phyloP scores from a whole-genome alignment of 2,329 filamentous ascomycete species.

The Myriosclerotinia curreyana region DNA sequence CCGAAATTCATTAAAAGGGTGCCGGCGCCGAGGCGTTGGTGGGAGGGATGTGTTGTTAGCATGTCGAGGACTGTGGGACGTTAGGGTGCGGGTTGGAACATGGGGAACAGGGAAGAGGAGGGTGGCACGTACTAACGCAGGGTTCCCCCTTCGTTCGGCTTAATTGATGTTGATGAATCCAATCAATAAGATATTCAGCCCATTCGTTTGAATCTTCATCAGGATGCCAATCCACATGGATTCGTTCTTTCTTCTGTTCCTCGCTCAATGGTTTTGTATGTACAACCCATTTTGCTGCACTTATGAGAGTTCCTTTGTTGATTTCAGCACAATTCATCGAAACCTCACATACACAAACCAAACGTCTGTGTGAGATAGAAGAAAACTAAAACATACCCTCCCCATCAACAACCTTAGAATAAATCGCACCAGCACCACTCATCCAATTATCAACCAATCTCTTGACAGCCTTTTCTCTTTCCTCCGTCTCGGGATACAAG shows the following conservation, averaged over 20 bases:
- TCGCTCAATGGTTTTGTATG: conserved; percentile 17
- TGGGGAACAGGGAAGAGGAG: background rate
- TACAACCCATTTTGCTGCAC: conserved; percentile 18
- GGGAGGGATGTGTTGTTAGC: conserved; percentile 40
- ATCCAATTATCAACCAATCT: conserved; percentile 28
- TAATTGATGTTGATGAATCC: conserved; percentile 24
- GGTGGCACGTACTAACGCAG: conserved; percentile 25
- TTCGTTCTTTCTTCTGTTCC: conserved; percentile 24
- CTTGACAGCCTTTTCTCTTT: conserved; percentile 23
- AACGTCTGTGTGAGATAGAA: background rate
- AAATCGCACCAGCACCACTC: conserved; percentile 23
- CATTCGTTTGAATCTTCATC: conserved; percentile 28
- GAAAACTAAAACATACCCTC: conserved; percentile 14
- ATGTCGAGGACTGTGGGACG: conserved; percentile 38
- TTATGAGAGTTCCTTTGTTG: conserved; percentile 8
- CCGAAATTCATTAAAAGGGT: conserved; percentile 43
- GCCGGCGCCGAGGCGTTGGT: conserved; percentile 41
- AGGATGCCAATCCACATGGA: conserved; percentile 27
- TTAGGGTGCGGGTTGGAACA: background rate
- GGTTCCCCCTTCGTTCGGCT: conserved; percentile 22
- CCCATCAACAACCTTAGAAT: conserved; percentile 29
- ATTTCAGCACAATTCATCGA: background rate
- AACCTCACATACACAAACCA: background rate
- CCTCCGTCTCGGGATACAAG: conserved; percentile 25
- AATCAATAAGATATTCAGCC: conserved; percentile 25